Percentiles rank a stretch among this genome's conserved stretches.
These are phyloP conservation scores for Candida wancherniae DNA, from an alignment of 805 yeast genomes.

Conservation along the genomic window DNA sequence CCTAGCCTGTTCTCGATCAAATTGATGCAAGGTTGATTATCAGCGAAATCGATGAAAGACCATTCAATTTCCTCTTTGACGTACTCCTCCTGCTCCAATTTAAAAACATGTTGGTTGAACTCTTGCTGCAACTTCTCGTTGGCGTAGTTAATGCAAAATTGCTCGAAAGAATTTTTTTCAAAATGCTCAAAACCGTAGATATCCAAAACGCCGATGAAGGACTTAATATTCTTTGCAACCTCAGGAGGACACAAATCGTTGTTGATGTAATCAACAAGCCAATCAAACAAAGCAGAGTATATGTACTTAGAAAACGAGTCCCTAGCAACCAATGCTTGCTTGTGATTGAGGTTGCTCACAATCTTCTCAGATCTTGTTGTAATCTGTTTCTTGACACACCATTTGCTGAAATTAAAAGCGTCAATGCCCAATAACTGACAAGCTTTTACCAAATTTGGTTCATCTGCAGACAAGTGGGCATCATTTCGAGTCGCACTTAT, in stretches of 20 bases:
- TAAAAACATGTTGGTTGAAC: slow-evolving; percentile 95
- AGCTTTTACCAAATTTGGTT: slow-evolving; percentile 77
- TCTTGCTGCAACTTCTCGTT: slow-evolving; percentile 97
- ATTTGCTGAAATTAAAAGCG: slow-evolving; percentile 68
- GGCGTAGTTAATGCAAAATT: slow-evolving; percentile 94
- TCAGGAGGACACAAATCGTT: slow-evolving; percentile 74
- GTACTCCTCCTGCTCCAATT: slow-evolving; percentile 94
- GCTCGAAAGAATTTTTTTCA: slow-evolving; percentile 91
- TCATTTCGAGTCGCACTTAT: slow-evolving; percentile 80
- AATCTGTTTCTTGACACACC: slow-evolving; percentile 91
- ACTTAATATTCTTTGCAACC: slow-evolving; percentile 50
- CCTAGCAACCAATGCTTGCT: slow-evolving; percentile 85
- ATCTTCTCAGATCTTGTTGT: slow-evolving; percentile 90
- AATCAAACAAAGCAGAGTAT: slow-evolving; percentile 87
- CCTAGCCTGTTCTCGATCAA: slow-evolving; percentile 88
- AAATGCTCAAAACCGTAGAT: slow-evolving; percentile 97
- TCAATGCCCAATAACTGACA: slow-evolving; percentile 82
- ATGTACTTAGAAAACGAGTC: slow-evolving; percentile 97
- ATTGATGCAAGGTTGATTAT: slow-evolving; percentile 94
- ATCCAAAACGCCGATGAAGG: slow-evolving; percentile 94
- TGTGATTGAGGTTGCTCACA: slow-evolving; percentile 71
- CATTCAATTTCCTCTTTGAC: slow-evolving; percentile 89
- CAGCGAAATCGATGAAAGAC: slow-evolving; percentile 94
- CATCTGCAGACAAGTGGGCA: slow-evolving; percentile 78
- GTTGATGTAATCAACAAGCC: slow-evolving; percentile 87